phyloP scores from a whole-genome alignment of 2,329 filamentous ascomycete species.

The Sporothrix phasma region DNA sequence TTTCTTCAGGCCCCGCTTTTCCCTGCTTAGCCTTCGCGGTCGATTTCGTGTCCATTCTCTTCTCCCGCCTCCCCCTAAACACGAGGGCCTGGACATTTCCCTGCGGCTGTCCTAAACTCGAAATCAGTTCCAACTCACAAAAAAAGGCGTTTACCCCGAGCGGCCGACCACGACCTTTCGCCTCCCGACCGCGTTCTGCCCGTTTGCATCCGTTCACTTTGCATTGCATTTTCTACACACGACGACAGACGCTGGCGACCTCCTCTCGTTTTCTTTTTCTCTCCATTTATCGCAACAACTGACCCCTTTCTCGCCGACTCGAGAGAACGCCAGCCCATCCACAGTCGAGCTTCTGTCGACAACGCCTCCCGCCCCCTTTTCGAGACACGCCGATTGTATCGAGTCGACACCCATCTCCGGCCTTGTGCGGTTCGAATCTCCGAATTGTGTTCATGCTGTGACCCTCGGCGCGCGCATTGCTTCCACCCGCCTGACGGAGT shows the following conservation, averaged over 20 bases:
- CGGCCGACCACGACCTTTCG: slow-evolving; percentile 4
- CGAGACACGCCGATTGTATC: not conserved
- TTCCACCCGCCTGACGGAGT: slow-evolving; percentile 3
- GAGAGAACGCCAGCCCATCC: not conserved
- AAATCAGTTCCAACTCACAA: not conserved
- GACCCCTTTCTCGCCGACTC: slow-evolving; percentile 7
- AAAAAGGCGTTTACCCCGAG: not conserved
- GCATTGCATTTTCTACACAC: not conserved
- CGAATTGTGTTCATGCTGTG: not conserved
- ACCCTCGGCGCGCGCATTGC: not conserved
- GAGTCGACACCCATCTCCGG: not conserved
- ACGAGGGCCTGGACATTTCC: not conserved
- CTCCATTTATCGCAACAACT: not conserved
- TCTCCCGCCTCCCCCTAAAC: slow-evolving; percentile 10
- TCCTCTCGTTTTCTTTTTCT: slow-evolving; percentile 7
- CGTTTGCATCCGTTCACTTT: slow-evolving; percentile 4
- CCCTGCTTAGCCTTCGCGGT: slow-evolving; percentile 10
- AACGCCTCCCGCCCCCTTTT: not conserved
- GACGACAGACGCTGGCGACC: not conserved
- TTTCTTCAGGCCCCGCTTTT: slow-evolving; percentile 12
- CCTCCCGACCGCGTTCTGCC: slow-evolving; percentile 9
- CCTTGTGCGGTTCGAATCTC: not conserved
- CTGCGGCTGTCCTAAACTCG: not conserved
- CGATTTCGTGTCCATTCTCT: slow-evolving; percentile 12
- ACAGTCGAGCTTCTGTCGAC: not conserved